phyloP scores from a whole-genome alignment of 176 grass and related monocot species.

The Cocos nucifera region DNA sequence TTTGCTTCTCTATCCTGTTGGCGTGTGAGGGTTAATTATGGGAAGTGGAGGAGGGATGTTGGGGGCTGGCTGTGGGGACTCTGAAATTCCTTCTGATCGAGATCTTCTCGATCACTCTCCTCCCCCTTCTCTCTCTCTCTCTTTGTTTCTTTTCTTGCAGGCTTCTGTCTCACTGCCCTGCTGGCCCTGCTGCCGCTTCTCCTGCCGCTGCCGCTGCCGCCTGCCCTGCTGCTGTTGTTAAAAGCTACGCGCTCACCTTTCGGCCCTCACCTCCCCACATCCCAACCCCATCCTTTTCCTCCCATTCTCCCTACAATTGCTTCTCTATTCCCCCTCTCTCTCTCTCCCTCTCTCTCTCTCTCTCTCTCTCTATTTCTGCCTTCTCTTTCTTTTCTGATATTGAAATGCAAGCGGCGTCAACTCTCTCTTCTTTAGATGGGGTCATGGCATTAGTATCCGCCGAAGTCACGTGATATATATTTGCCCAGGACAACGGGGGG shows the following conservation, averaged over 20 bases:
- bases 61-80: constrained; percentile 31
- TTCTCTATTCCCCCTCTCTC: not conserved
- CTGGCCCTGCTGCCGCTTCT: not conserved
- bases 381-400: not conserved
- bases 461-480: constrained; percentile 15
- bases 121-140: constrained; percentile 20
- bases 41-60: constrained; percentile 6
- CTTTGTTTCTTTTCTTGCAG: constrained; percentile 15
- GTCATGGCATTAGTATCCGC: not conserved
- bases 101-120: constrained; percentile 26
- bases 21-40: constrained; percentile 6
- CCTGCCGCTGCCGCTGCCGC: not conserved
- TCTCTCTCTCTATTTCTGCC: not conserved
- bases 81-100: constrained; percentile 42
- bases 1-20: not conserved
- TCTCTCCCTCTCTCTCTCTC: no score
- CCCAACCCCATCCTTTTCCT: not conserved
- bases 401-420: no score
- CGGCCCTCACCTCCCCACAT: not conserved
- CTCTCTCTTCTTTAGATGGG: constrained; percentile 5
- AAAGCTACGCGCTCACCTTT: constrained; percentile 18
- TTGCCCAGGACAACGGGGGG: not conserved
- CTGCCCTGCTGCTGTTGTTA: constrained; percentile 12
- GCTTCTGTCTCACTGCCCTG: constrained; percentile 11
- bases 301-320: no score